Conservation (phyloP, 208 protist species). For the Crithidia thermophila region DNA sequence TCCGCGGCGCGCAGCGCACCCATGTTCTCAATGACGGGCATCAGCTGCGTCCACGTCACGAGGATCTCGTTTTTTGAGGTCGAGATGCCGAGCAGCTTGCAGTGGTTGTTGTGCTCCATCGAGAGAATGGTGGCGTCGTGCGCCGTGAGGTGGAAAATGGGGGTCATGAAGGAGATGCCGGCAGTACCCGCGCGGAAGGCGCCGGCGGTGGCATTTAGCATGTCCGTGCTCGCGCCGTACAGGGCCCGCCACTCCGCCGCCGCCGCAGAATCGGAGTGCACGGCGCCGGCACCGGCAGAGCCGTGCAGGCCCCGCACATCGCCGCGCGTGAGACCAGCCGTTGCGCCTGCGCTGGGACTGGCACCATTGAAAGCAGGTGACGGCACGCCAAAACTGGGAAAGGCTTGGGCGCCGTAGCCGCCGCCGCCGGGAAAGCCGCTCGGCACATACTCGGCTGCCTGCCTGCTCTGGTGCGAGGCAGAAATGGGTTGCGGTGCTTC, state of each 20-base stretch:
- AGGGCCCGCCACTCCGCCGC: constrained; percentile 32
- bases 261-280: constrained; percentile 8
- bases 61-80: constrained; percentile 79
- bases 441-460: constrained; percentile 18
- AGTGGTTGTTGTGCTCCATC: constrained; percentile 91
- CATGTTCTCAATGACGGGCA: constrained; percentile 59
- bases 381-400: too few relatives aligned
- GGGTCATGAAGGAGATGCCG: constrained; percentile 58
- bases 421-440: constrained; percentile 24
- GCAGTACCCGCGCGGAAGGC: constrained; percentile 21
- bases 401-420: background rate
- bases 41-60: constrained; percentile 66
- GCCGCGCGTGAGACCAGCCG: too few relatives aligned
- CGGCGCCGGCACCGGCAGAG: too few relatives aligned
- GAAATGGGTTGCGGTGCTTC: too few relatives aligned
- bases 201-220: constrained; percentile 23
- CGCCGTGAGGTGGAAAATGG: constrained; percentile 81
- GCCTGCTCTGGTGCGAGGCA: too few relatives aligned
- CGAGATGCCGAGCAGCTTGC: constrained; percentile 73
- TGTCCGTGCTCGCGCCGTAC: constrained; percentile 23
- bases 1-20: constrained; percentile 7
- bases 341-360: too few relatives aligned
- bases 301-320: too few relatives aligned
- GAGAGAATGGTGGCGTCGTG: constrained; percentile 72
- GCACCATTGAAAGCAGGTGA: too few relatives aligned